These are phyloP conservation scores for Colletotrichum sp. DNA, from an alignment of 2,329 filamentous ascomycete genomes.

Conservation along the genomic window DNA sequence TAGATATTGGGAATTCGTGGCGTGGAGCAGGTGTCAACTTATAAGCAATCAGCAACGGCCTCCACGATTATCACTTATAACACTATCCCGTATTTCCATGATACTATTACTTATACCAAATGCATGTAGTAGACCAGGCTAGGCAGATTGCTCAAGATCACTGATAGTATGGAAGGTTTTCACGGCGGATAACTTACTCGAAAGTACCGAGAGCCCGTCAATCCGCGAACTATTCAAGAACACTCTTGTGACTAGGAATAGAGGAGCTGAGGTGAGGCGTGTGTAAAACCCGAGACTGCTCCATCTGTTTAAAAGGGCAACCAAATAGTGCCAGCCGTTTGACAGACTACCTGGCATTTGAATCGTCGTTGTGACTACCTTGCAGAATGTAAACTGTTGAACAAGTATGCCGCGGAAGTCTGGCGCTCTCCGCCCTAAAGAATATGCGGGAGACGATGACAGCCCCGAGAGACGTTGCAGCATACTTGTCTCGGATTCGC, in stretches of 20 bases:
- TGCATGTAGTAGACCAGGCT: rapidly evolving
- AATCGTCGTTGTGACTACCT: no score
- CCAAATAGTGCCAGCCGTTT: not conserved
- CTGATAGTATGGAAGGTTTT: no score
- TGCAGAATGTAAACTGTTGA: not conserved
- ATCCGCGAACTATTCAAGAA: no score
- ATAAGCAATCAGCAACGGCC: no score
- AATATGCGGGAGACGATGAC: not conserved
- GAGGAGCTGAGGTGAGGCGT: rapidly evolving
- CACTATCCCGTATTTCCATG: no score
- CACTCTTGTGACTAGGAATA: rapidly evolving
- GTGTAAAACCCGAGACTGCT: not conserved
- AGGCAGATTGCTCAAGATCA: no score
- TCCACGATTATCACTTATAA: rapidly evolving
- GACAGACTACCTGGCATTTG: no score
- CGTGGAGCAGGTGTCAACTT: rapidly evolving
- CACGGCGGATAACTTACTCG: no score
- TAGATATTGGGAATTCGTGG: rapidly evolving
- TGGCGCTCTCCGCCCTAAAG: rapidly evolving
- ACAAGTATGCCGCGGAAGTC: not conserved
- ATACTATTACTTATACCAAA: no score
- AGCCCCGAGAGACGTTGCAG: rapidly evolving
- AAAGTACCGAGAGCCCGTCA: no score
- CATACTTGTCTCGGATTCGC: not conserved
- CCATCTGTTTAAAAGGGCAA: not conserved